These are phyloP conservation scores for Chrysanthemum makinoi DNA, from an alignment of 129 eudicot genomes.

Conservation along the genomic window DNA sequence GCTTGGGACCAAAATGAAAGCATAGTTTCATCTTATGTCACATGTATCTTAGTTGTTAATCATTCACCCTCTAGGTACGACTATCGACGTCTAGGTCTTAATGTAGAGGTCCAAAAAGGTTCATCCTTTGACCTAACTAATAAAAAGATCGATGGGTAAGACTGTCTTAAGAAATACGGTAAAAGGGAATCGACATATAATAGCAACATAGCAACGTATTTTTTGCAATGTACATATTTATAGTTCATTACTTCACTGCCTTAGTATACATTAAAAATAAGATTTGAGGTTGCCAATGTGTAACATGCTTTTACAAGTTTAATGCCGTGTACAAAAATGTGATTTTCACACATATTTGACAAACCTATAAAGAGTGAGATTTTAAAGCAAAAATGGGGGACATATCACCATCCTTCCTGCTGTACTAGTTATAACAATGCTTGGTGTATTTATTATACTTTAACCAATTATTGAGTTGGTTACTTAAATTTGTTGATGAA, in stretches of 20 bases:
- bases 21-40: conserved; percentile 16
- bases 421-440: conserved; percentile 4
- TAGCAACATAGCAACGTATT: too few species aligned
- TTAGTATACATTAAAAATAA: too few species aligned
- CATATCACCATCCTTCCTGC: conserved; percentile 9
- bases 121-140: too few species aligned
- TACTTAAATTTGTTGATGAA: conserved; percentile 11
- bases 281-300: too few species aligned
- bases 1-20: conserved; percentile 13
- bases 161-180: not conserved
- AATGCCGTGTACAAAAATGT: not conserved
- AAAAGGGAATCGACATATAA: not conserved
- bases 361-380: not conserved
- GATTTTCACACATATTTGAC: too few species aligned
- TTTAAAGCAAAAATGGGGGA: not conserved
- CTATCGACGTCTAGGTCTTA: too few species aligned
- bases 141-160: not conserved
- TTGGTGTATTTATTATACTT: not conserved
- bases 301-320: too few species aligned
- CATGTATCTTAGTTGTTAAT: not conserved
- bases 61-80: too few species aligned
- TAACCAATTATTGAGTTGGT: conserved; percentile 17
- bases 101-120: too few species aligned
- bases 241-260: too few species aligned
- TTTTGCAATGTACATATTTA: too few species aligned